Conservation (phyloP, 2,329 filamentous ascomycete species). For the Colletotrichum sansevieriae region DNA sequence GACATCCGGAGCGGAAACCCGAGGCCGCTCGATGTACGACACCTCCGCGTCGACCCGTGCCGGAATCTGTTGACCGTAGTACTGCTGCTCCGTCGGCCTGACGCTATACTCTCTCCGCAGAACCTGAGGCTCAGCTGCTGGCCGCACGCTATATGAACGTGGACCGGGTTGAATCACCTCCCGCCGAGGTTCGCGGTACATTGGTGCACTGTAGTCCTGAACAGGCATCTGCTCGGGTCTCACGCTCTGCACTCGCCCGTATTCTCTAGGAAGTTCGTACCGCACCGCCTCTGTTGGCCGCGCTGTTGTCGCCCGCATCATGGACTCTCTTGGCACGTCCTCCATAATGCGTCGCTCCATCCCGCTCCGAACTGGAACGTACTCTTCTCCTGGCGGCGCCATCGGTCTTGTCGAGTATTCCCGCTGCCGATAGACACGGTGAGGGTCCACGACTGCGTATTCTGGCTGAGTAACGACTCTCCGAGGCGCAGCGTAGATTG, state of each 20-base stretch:
- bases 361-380: conserved; percentile 61
- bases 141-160: conserved; percentile 51
- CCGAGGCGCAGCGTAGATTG: conserved; percentile 62
- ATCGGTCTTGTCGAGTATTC: conserved; percentile 69
- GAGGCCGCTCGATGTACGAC: conserved; percentile 60
- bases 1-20: conserved; percentile 57
- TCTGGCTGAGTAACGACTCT: conserved; percentile 75
- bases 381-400: conserved; percentile 58
- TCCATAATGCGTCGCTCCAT: conserved; percentile 58
- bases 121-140: conserved; percentile 45
- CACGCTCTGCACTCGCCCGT: conserved; percentile 59
- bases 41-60: conserved; percentile 53
- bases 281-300: conserved; percentile 63
- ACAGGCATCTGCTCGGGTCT: conserved; percentile 54
- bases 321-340: conserved; percentile 65
- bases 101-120: conserved; percentile 56
- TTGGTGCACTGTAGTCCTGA: conserved; percentile 61
- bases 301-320: conserved; percentile 68
- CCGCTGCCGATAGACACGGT: conserved; percentile 67
- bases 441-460: conserved; percentile 62
- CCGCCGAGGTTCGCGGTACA: conserved; percentile 54
- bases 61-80: conserved; percentile 55
- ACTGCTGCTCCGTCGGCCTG: conserved; percentile 56
- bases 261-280: conserved; percentile 58
- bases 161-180: conserved; percentile 47